A percentile compares a stretch with the other conserved stretches of the same genome.
These are phyloP conservation scores for Parsonsia alboflavescens DNA, from an alignment of 257 asterid genomes.

Conservation along the genomic window DNA sequence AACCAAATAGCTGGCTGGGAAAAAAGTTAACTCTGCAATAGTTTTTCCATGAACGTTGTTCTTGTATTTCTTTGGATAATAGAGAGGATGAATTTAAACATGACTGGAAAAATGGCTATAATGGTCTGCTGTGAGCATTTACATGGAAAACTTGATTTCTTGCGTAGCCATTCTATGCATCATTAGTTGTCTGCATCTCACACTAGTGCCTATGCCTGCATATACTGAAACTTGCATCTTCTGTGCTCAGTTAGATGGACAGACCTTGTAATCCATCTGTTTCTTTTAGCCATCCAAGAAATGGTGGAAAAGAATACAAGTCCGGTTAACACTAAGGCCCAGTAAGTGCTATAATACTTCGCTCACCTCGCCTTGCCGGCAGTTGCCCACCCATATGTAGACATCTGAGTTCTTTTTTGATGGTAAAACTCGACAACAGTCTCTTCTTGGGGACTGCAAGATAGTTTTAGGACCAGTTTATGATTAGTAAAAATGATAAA, in stretches of 20 bases:
- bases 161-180: slow-evolving; percentile 19
- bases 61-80: not conserved
- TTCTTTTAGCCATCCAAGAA: slow-evolving; percentile 8
- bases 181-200: slow-evolving; percentile 7
- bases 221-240: not conserved
- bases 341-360: slow-evolving; percentile 34
- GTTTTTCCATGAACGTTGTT: not conserved
- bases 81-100: slow-evolving; percentile 4
- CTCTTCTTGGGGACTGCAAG: slow-evolving; percentile 63
- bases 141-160: slow-evolving; percentile 16
- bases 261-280: slow-evolving; percentile 8
- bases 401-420: slow-evolving; percentile 44
- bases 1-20: not conserved
- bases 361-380: slow-evolving; percentile 63
- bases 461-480: not conserved
- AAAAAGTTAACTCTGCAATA: not conserved
- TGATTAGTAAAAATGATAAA: not conserved
- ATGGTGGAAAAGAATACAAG: not conserved
- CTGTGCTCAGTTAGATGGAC: slow-evolving; percentile 9
- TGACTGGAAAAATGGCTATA: slow-evolving; percentile 25
- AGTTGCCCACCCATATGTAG: slow-evolving; percentile 71
- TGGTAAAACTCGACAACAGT: slow-evolving; percentile 77
- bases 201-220: slow-evolving; percentile 9
- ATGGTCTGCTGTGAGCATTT: slow-evolving; percentile 27
- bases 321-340: slow-evolving; percentile 1